Evolutionary conservation across 352 stramenopile genomes (phyloP).

Genomic region (Globisporangium nunn): DNA sequence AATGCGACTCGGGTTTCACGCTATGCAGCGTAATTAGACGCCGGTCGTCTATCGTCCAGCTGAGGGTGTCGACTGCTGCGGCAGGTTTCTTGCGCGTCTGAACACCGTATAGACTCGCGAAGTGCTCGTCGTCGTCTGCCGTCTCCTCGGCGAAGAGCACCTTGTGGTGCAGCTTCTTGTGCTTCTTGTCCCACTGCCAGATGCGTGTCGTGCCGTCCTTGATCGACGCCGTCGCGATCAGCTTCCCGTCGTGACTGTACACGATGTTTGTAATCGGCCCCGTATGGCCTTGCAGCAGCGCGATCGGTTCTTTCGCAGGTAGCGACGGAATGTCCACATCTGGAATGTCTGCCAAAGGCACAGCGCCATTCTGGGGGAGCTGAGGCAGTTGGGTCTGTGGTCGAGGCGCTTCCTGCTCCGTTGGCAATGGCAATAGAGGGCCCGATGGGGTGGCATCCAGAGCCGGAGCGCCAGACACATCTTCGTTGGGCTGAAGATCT

Average conservation of each 20-base stretch:
- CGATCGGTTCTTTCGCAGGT: conserved; percentile 45
- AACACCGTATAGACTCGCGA: conserved; percentile 36
- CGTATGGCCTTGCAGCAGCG: conserved; percentile 82
- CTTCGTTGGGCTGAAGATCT: conserved; percentile 16
- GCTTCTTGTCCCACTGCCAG: conserved; percentile 58
- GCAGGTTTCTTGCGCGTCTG: conserved; percentile 31
- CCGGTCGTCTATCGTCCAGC: conserved; percentile 56
- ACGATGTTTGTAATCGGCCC: conserved; percentile 92
- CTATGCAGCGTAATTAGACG: conserved; percentile 65
- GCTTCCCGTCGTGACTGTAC: conserved; percentile 88
- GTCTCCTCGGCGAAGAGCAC: conserved; percentile 44
- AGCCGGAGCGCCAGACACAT: conserved; percentile 7
- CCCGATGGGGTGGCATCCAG: background rate
- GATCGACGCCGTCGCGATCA: conserved; percentile 91
- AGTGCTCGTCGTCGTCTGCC: conserved; percentile 31
- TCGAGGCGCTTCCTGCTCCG: background rate
- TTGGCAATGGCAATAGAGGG: background rate
- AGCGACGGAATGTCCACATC: conserved; percentile 36
- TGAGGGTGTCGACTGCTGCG: conserved; percentile 54
- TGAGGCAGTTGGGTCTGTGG: conserved; percentile 43
- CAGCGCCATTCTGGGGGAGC: conserved; percentile 33
- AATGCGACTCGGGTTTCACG: conserved; percentile 49
- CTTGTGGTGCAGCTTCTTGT: conserved; percentile 43
- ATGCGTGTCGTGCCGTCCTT: conserved; percentile 86
- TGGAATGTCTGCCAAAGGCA: conserved; percentile 28